Evolutionary conservation across 2,329 filamentous ascomycete species (phyloP).

Genomic region (Xylaria sp.): DNA sequence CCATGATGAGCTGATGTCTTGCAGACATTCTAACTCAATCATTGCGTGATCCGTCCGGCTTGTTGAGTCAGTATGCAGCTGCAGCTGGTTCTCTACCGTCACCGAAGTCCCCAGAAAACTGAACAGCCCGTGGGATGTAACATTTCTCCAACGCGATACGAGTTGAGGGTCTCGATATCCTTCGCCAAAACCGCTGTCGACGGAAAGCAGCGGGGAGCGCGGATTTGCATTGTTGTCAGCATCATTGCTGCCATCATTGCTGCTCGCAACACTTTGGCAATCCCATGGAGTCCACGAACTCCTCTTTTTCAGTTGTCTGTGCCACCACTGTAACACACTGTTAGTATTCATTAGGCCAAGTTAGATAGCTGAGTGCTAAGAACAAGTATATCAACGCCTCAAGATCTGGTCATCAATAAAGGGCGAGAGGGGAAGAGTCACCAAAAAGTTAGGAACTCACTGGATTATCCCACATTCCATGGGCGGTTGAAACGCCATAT

Average conservation of each 20-base stretch:
- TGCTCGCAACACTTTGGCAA: conserved; percentile 1
- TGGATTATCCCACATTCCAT: conserved; percentile 21
- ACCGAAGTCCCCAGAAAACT: conserved; percentile 19
- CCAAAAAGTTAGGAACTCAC: neutral
- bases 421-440: no score
- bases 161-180: conserved; percentile 13
- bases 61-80: neutral
- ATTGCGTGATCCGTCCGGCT: conserved; percentile 6
- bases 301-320: conserved; percentile 1
- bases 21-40: conserved; percentile 1
- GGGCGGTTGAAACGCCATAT: conserved; percentile 23
- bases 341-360: neutral
- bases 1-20: neutral
- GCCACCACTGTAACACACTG: conserved; percentile 11
- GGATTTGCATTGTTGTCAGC: neutral
- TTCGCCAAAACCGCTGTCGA: neutral
- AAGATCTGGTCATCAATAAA: no score
- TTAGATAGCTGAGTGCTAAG: neutral
- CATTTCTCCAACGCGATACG: conserved; percentile 16
- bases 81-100: neutral
- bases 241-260: neutral
- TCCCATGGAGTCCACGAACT: neutral
- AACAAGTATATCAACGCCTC: no score
- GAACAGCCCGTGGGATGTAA: conserved; percentile 7
- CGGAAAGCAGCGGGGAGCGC: neutral